These are phyloP conservation scores for Poterioochromonas sp. DNA, from an alignment of 352 stramenopile genomes.

Conservation along the genomic window DNA sequence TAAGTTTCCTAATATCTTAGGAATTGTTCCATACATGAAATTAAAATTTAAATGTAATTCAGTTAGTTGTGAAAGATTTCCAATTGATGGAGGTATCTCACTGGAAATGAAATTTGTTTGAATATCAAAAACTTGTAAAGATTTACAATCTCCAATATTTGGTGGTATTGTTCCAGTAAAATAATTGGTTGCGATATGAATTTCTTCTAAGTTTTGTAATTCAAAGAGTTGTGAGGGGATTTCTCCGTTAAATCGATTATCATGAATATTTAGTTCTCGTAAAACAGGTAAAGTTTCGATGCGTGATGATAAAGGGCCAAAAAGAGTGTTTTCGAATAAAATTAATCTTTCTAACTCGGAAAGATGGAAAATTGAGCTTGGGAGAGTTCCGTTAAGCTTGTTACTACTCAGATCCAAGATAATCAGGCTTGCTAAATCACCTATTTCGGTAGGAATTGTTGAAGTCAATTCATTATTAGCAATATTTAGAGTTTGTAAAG, in stretches of 20 bases:
- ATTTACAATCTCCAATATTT: neutral
- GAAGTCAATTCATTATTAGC: too few relatives aligned
- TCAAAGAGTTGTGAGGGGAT: neutral
- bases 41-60: neutral
- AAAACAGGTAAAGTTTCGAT: neutral
- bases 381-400: neutral
- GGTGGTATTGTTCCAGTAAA: neutral
- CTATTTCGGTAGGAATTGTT: too few relatives aligned
- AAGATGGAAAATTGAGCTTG: neutral
- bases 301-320: neutral
- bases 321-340: neutral
- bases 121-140: neutral
- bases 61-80: neutral
- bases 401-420: too few relatives aligned
- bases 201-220: neutral
- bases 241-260: neutral
- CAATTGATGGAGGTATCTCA: neutral
- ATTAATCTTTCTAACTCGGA: neutral
- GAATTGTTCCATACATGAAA: neutral
- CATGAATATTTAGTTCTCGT: neutral
- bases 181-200: neutral
- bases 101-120: neutral
- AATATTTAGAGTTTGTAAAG: too few relatives aligned
- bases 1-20: neutral
- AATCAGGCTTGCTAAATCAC: too few relatives aligned